Conservation (phyloP, 1,139 yeast genomes). For the Sugiyamaella castrensis region DNA sequence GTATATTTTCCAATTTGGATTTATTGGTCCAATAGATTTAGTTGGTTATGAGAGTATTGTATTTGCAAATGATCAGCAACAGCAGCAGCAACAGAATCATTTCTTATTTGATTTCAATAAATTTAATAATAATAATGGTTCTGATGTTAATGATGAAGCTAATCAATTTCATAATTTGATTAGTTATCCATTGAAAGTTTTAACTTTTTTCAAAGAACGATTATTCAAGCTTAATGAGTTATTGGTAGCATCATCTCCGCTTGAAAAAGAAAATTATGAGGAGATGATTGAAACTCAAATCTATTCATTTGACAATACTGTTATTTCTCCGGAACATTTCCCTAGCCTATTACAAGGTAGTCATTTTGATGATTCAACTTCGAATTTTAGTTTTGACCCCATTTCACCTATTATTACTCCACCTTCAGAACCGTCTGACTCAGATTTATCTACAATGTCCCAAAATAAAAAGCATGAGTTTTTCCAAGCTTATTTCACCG, state of each 20-base stretch:
- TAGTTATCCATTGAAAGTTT: slow-evolving; percentile 36
- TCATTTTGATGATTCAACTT: slow-evolving; percentile 11
- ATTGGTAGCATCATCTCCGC: slow-evolving; percentile 33
- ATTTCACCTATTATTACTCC: slow-evolving; percentile 15
- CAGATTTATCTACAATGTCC: slow-evolving; percentile 8
- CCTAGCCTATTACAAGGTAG: slow-evolving; percentile 18
- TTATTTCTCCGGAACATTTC: slow-evolving; percentile 23
- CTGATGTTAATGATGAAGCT: slow-evolving; percentile 15
- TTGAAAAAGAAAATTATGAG: slow-evolving; percentile 29
- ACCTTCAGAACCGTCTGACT: slow-evolving; percentile 10
- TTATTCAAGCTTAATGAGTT: slow-evolving; percentile 32
- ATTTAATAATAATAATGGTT: background rate
- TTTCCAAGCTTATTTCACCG: slow-evolving; percentile 30
- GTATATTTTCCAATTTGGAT: slow-evolving; percentile 40
- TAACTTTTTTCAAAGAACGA: slow-evolving; percentile 38
- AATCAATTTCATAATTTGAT: slow-evolving; percentile 20
- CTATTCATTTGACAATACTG: slow-evolving; percentile 22
- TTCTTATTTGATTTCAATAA: background rate
- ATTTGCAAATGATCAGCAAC: slow-evolving; percentile 2
- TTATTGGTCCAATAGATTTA: slow-evolving; percentile 38
- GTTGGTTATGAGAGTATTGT: slow-evolving; percentile 30
- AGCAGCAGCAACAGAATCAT: background rate
- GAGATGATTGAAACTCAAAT: slow-evolving; percentile 33
- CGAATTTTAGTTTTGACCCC: slow-evolving; percentile 12
- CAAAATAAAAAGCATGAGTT: slow-evolving; percentile 19